phyloP scores from a whole-genome alignment of 2,329 filamentous ascomycete species.

The Arthrobotrys sinensis region DNA sequence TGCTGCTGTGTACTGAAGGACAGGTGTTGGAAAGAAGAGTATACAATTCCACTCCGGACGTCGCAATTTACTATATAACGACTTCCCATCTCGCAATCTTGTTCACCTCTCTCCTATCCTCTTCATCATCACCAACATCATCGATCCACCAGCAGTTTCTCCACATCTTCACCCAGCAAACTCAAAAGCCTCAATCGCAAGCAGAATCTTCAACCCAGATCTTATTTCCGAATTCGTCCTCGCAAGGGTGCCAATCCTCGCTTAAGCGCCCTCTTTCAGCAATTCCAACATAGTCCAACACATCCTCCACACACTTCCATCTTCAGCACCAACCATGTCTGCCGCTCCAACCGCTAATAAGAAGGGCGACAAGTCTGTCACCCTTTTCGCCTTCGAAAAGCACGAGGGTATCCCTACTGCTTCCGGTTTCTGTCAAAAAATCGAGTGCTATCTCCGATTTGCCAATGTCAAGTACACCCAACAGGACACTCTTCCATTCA shows the following conservation, averaged over 20 bases:
- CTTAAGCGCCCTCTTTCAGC: constrained; percentile 17
- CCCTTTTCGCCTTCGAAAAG: constrained; percentile 56
- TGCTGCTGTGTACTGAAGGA: background rate
- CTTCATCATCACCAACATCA: constrained; percentile 1
- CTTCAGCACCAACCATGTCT: constrained; percentile 4
- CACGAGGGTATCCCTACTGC: constrained; percentile 4
- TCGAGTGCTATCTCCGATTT: constrained; percentile 57
- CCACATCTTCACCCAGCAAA: background rate
- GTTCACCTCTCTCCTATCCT: background rate
- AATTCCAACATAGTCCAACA: constrained; percentile 51
- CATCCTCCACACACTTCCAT: constrained; percentile 13
- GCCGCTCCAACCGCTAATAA: constrained; percentile 7
- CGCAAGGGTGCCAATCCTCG: constrained; percentile 8
- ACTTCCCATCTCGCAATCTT: constrained; percentile 3
- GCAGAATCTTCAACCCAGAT: background rate
- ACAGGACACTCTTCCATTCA: constrained; percentile 46
- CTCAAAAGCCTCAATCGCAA: background rate
- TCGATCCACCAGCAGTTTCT: background rate
- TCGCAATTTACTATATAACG: constrained; percentile 11
- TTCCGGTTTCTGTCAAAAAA: constrained; percentile 55
- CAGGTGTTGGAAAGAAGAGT: constrained; percentile 2
- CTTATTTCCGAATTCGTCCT: constrained; percentile 22
- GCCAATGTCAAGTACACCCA: constrained; percentile 41
- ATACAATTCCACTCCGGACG: background rate
- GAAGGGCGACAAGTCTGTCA: constrained; percentile 14